Conservation (phyloP, 495 filamentous ascomycete genomes). For the Aspergillus mulundensis region DNA sequence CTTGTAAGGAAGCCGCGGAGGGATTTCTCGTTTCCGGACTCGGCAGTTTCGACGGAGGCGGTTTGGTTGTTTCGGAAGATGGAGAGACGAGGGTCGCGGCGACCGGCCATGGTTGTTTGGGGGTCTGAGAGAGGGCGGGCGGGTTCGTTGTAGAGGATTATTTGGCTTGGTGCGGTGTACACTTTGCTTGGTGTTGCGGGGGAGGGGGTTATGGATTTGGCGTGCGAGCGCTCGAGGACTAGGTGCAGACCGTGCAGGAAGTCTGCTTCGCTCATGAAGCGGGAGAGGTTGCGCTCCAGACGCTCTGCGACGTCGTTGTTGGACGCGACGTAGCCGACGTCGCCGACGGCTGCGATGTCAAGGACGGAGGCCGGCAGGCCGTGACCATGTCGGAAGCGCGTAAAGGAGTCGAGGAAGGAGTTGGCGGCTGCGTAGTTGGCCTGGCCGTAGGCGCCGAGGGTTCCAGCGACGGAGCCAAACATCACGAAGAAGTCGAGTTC, state of each 20-base stretch:
- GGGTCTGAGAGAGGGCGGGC: too few species aligned
- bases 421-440: constrained; percentile 27
- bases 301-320: neutral
- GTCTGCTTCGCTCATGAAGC: neutral
- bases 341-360: constrained; percentile 39
- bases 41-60: too few species aligned
- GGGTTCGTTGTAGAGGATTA: too few species aligned
- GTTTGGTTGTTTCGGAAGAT: too few species aligned
- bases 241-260: constrained; percentile 2
- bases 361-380: constrained; percentile 23
- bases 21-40: too few species aligned
- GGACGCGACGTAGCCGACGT: constrained; percentile 25
- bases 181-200: too few species aligned
- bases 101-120: too few species aligned
- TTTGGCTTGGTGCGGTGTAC: too few species aligned
- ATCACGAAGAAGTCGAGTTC: constrained; percentile 43
- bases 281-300: neutral
- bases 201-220: too few species aligned
- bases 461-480: constrained; percentile 28
- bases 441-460: constrained; percentile 19
- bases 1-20: too few species aligned
- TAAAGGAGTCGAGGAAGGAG: constrained; percentile 26
- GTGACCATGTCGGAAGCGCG: constrained; percentile 18
- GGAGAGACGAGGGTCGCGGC: too few species aligned
- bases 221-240: too few species aligned